A percentile compares a stretch with the other conserved stretches of the same genome.
phyloP scores from a whole-genome alignment of 1,139 yeast species.

The Pichia cactophila region DNA sequence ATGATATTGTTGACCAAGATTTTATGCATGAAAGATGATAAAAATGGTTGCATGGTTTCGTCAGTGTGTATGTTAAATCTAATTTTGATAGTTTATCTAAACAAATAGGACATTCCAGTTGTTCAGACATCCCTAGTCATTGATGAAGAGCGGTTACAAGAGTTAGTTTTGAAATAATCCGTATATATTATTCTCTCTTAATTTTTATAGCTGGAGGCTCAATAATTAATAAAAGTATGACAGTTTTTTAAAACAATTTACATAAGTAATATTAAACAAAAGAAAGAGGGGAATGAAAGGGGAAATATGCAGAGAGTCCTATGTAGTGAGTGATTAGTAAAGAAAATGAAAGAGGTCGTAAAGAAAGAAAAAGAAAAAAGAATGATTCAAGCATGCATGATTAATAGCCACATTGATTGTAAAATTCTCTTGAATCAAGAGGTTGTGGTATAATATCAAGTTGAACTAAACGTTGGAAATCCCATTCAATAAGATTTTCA shows the following conservation, averaged over 20 bases:
- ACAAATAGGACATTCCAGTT: slow-evolving; percentile 13
- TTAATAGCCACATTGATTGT: slow-evolving; percentile 28
- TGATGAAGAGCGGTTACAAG: background rate
- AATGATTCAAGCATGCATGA: background rate
- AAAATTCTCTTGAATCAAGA: slow-evolving; percentile 38
- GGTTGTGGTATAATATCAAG: slow-evolving; percentile 56
- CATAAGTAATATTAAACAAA: too few relatives aligned
- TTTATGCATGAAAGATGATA: slow-evolving; percentile 13
- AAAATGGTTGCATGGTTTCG: slow-evolving; percentile 14
- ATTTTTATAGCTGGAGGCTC: too few relatives aligned
- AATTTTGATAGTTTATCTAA: slow-evolving; percentile 7
- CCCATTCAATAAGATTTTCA: slow-evolving; percentile 58
- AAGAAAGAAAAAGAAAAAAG: background rate
- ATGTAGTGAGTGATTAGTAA: background rate
- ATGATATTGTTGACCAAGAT: slow-evolving; percentile 12
- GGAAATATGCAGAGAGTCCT: too few relatives aligned
- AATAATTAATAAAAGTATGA: too few relatives aligned
- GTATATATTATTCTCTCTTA: too few relatives aligned
- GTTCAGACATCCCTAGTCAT: background rate
- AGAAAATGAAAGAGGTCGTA: background rate
- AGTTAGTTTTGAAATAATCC: too few relatives aligned
- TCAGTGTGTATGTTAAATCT: slow-evolving; percentile 3
- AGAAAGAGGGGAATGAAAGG: too few relatives aligned
- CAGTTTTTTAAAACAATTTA: too few relatives aligned
- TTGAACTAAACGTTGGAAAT: slow-evolving; percentile 42